Conservation (phyloP, 345 rosid species). For the Camelina neglecta region DNA sequence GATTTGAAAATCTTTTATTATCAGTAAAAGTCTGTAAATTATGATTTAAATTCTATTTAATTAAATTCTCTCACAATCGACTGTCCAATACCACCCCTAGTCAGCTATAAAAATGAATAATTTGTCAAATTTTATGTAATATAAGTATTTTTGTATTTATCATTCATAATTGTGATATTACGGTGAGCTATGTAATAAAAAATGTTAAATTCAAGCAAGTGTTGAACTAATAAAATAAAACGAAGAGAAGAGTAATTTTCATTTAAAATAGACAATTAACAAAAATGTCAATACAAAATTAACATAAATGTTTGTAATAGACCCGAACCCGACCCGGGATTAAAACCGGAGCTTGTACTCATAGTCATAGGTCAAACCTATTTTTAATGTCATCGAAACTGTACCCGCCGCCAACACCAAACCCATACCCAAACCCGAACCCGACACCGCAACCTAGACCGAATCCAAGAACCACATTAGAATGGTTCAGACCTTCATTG, state of each 20-base stretch:
- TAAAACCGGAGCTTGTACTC: constrained; percentile 22
- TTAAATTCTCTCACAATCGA: too few species aligned
- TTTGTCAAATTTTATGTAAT: too few species aligned
- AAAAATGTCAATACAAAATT: constrained; percentile 20
- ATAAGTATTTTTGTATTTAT: background rate
- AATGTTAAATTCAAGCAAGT: too few species aligned
- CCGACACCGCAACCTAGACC: constrained; percentile 67
- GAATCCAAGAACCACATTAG: constrained; percentile 51
- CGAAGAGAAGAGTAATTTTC: background rate
- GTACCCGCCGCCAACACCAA: constrained; percentile 60
- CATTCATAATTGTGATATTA: too few species aligned
- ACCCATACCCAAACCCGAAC: constrained; percentile 59
- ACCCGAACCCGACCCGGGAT: constrained; percentile 42
- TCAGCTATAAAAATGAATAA: too few species aligned
- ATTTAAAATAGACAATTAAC: constrained; percentile 23
- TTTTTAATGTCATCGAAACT: constrained; percentile 48
- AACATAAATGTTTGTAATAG: constrained; percentile 4
- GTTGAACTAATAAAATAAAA: too few species aligned
- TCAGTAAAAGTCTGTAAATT: too few species aligned
- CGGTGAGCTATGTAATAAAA: too few species aligned
- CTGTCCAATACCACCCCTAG: too few species aligned
- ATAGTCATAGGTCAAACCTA: constrained; percentile 32
- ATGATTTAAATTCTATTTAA: too few species aligned
- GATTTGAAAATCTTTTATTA: too few species aligned
- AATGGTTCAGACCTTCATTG: constrained; percentile 47